phyloP scores from a whole-genome alignment of 1,284 basidiomycete species.

The Cronartium ribicola region DNA sequence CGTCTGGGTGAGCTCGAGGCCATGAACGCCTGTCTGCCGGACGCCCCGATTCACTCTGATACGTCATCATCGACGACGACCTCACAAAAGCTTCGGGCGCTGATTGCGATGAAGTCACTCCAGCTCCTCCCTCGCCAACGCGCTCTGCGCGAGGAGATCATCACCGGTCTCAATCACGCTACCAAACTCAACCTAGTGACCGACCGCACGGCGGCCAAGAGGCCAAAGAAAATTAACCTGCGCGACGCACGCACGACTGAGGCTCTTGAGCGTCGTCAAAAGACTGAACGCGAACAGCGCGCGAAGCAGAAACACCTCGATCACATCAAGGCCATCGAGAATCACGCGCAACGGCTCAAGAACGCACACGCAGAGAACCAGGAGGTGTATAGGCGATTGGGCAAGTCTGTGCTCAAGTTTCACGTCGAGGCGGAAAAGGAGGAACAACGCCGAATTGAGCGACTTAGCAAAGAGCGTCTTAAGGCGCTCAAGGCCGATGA shows the following conservation, averaged over 20 bases:
- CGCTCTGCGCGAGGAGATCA: constrained; percentile 74
- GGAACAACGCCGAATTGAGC: constrained; percentile 69
- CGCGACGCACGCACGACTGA: constrained; percentile 89
- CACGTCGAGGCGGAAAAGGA: constrained; percentile 55
- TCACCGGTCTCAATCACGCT: constrained; percentile 81
- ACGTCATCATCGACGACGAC: constrained; percentile 52
- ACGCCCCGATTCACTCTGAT: constrained; percentile 57
- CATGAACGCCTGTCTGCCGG: constrained; percentile 70
- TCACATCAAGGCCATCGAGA: constrained; percentile 80
- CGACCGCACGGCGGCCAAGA: constrained; percentile 86
- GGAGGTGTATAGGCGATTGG: constrained; percentile 45
- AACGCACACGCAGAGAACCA: constrained; percentile 58
- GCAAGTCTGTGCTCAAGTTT: constrained; percentile 54
- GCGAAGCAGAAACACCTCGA: constrained; percentile 96
- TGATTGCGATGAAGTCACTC: constrained; percentile 93
- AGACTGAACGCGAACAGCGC: constrained; percentile 82
- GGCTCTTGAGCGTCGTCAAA: constrained; percentile 82
- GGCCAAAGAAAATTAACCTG: constrained; percentile 77
- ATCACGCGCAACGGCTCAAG: constrained; percentile 73
- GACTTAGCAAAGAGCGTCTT: constrained; percentile 94
- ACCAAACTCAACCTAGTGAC: constrained; percentile 71
- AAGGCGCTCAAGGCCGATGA: constrained; percentile 97
- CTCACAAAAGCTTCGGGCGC: constrained; percentile 67
- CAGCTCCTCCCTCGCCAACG: constrained; percentile 86
- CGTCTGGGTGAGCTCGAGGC: constrained; percentile 82